Evolutionary conservation across 176 grass and related monocot species (phyloP), one percentile per base, ranked within the genome.

Genomic region (Oryza officinalis): DNA sequence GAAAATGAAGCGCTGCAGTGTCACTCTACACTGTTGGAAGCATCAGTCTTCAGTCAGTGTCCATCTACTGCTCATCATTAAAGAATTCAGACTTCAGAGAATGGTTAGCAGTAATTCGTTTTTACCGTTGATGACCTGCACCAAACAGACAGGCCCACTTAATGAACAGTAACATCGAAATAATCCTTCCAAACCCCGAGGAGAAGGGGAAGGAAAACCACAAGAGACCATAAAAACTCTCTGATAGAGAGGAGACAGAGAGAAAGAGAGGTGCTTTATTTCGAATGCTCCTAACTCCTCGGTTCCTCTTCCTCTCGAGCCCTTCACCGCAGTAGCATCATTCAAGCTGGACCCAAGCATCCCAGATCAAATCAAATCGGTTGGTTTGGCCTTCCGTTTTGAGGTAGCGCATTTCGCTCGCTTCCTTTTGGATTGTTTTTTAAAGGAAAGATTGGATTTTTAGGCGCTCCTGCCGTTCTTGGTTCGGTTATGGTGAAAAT

Each of bases 231-330:
- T 61, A 20, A 37, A 37, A 13, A 17, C 17, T 33, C 57, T 4
- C 14, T 0, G 52, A 80, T 9, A 30, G 28, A 10, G 44, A 27
- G 77, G 84, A 79, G 64, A 27, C 33, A 35, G 23, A 46, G 70
- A 72, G 67, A 40, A 0, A 20, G 30, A 15, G 13, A 70, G 32
- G 43, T 15, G 72, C 95, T 98, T 98, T 95, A 93, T 91, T 98
- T 95, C 92, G 92, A 95, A 98, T 88, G 88, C 85, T 74, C 18
- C 83, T 77, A 65, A 82, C 79, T 89, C 86, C 54, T 50, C 37
- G 37, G 37, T 38, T 38, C 85, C 70, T 89, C 86, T 54, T 65
- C 70, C 70, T 82, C 87, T 86, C 82, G 86, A 80, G 69, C 63
- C 74, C 61, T 84, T 83, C 80, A 52, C 78, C 72, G 47, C 76